phyloP scores from a whole-genome alignment of 2,329 filamentous ascomycete species.

The Aspergillus glaucus region DNA sequence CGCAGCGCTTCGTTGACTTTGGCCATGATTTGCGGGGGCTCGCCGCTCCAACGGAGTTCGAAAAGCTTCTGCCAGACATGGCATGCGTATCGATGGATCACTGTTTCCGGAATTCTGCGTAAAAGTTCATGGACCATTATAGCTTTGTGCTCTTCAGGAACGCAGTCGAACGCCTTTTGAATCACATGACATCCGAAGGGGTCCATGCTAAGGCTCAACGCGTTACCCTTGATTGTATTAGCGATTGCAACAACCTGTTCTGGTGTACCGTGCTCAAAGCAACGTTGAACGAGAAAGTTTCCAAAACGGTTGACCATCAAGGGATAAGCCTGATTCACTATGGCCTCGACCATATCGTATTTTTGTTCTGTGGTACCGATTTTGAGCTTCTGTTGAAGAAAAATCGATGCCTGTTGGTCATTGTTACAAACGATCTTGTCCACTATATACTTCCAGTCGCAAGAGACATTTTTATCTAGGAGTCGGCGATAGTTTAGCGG shows the following conservation, averaged over 20 bases:
- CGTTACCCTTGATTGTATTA: constrained; percentile 87
- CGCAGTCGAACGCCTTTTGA: constrained; percentile 96
- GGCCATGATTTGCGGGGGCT: constrained; percentile 96
- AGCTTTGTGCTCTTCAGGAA: constrained; percentile 95
- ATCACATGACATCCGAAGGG: constrained; percentile 97
- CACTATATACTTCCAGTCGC: constrained; percentile 99
- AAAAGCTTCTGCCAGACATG: constrained; percentile 99
- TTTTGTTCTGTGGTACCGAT: constrained; percentile 92
- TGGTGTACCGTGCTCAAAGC: constrained; percentile 94
- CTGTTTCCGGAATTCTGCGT: constrained; percentile 90
- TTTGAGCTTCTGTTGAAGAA: constrained; percentile 97
- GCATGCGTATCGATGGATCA: constrained; percentile 96
- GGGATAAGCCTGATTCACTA: constrained; percentile 88
- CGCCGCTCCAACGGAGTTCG: constrained; percentile 90
- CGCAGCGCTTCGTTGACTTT: constrained; percentile 92
- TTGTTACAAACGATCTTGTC: constrained; percentile 99
- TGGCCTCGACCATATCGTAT: constrained; percentile 93
- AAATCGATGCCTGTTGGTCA: constrained; percentile 97
- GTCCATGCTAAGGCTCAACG: constrained; percentile 92
- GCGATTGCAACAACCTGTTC: constrained; percentile 95
- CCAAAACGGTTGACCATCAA: constrained; percentile 98
- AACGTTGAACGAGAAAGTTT: constrained; percentile 96
- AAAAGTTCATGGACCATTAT: constrained; percentile 98
- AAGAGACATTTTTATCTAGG: constrained; percentile 90
- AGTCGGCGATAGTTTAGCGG: constrained; percentile 94